Evolutionary conservation across 1,284 basidiomycete genomes (phyloP).

Genomic region (Marasmius tenuissimus): DNA sequence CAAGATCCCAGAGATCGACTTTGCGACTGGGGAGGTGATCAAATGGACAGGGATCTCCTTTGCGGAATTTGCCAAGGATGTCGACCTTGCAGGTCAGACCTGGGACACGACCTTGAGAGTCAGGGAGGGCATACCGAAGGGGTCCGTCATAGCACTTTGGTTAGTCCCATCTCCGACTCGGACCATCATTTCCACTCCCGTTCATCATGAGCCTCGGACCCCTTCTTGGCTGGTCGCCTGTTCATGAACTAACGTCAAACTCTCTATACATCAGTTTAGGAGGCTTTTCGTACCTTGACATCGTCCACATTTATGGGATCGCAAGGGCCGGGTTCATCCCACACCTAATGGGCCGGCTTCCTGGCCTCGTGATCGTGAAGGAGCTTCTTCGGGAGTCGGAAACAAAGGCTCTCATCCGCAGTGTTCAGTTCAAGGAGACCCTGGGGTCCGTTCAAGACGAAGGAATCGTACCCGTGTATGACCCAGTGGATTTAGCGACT

Average conservation of each 20-base stretch:
- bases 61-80: constrained; percentile 50
- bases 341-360: constrained; percentile 62
- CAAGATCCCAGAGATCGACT: constrained; percentile 1
- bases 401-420: constrained; percentile 53
- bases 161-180: constrained; percentile 26
- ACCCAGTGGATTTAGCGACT: background rate
- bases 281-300: constrained; percentile 59
- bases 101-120: constrained; percentile 43
- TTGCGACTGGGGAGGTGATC: background rate
- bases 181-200: background rate
- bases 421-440: constrained; percentile 18
- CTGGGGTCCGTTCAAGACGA: constrained; percentile 30
- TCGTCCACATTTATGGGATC: constrained; percentile 62
- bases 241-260: too few relatives aligned
- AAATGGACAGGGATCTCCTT: constrained; percentile 52
- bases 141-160: constrained; percentile 66
- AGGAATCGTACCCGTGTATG: background rate
- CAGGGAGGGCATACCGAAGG: constrained; percentile 36
- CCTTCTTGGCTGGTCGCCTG: too few relatives aligned
- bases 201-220: too few relatives aligned
- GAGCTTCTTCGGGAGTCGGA: constrained; percentile 51
- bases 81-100: constrained; percentile 54
- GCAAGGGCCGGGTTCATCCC: constrained; percentile 64
- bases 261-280: constrained; percentile 45
- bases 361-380: constrained; percentile 56